Percentiles rank a stretch among this genome's conserved stretches.
Conservation (phyloP, 768 basidiomycete species). For the Mycena rosella region DNA sequence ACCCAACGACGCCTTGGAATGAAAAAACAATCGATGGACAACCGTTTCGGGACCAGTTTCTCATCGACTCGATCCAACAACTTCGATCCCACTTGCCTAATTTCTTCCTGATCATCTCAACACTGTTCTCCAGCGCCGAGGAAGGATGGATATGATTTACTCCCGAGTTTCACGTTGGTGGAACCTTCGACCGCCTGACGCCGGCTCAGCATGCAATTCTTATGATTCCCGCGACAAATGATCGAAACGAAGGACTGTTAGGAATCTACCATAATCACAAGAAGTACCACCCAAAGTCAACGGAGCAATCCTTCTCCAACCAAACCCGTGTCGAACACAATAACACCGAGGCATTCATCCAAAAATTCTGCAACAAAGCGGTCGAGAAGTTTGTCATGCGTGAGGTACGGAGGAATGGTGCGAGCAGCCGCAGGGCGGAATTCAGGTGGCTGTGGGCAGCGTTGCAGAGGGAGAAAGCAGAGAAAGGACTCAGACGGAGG, state of each 20-base stretch:
- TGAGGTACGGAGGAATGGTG: slow-evolving; percentile 21
- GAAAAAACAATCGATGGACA: slow-evolving; percentile 1
- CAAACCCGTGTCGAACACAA: slow-evolving; percentile 30
- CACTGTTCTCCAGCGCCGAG: neutral
- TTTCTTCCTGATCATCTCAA: neutral
- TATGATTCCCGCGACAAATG: slow-evolving; percentile 35
- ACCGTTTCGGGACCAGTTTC: neutral
- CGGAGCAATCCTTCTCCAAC: slow-evolving; percentile 28
- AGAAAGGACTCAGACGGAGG: neutral
- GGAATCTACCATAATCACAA: slow-evolving; percentile 29
- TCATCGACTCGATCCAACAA: too few species aligned
- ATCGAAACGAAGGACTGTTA: slow-evolving; percentile 35
- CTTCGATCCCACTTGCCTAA: neutral
- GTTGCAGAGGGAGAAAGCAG: slow-evolving; percentile 3
- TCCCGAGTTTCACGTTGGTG: slow-evolving; percentile 5
- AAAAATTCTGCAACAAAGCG: slow-evolving; percentile 24
- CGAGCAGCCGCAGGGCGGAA: slow-evolving; percentile 2
- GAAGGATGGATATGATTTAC: slow-evolving; percentile 12
- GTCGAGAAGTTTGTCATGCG: slow-evolving; percentile 33
- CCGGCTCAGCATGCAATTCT: slow-evolving; percentile 26
- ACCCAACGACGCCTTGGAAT: neutral
- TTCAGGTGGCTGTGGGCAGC: neutral
- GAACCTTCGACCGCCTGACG: slow-evolving; percentile 31
- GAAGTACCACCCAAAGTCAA: too few species aligned
- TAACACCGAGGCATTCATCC: slow-evolving; percentile 37